Evolutionary conservation across 1,139 yeast species (phyloP).

Genomic region (Yamadazyma diddensiae): DNA sequence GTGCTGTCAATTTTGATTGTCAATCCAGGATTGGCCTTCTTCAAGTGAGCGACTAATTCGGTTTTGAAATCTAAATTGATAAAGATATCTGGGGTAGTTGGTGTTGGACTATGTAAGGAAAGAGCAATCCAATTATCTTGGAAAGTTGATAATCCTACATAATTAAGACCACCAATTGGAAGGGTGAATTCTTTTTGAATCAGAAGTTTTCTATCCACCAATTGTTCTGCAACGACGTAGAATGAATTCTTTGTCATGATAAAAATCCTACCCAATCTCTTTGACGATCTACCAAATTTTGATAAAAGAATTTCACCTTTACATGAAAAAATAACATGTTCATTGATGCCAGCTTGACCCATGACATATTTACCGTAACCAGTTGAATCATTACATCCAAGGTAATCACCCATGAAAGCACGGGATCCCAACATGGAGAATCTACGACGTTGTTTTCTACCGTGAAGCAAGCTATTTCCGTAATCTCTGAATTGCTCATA

Average conservation of each 20-base stretch:
- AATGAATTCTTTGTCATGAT: conserved; percentile 62
- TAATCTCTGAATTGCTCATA: conserved; percentile 80
- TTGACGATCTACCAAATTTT: conserved; percentile 91
- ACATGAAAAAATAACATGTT: conserved; percentile 70
- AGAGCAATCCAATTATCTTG: conserved; percentile 96
- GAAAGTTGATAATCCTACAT: conserved; percentile 65
- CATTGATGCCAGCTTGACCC: conserved; percentile 67
- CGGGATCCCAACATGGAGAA: conserved; percentile 86
- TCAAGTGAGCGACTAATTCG: conserved; percentile 77
- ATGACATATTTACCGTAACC: conserved; percentile 70
- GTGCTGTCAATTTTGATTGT: conserved; percentile 68
- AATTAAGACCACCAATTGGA: conserved; percentile 58
- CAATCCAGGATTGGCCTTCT: conserved; percentile 56
- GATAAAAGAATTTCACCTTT: conserved; percentile 79
- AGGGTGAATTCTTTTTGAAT: conserved; percentile 65
- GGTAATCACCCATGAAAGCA: conserved; percentile 91
- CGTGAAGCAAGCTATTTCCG: conserved; percentile 67
- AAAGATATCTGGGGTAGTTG: conserved; percentile 71
- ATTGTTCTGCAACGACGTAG: conserved; percentile 67
- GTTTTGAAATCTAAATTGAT: conserved; percentile 84
- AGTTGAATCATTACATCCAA: conserved; percentile 73
- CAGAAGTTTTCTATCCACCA: conserved; percentile 70
- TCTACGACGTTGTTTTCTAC: conserved; percentile 86
- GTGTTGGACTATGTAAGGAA: conserved; percentile 50
- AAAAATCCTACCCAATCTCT: conserved; percentile 69